phyloP scores from a whole-genome alignment of 495 filamentous ascomycete genomes.

The Mytilinidion resinicola region DNA sequence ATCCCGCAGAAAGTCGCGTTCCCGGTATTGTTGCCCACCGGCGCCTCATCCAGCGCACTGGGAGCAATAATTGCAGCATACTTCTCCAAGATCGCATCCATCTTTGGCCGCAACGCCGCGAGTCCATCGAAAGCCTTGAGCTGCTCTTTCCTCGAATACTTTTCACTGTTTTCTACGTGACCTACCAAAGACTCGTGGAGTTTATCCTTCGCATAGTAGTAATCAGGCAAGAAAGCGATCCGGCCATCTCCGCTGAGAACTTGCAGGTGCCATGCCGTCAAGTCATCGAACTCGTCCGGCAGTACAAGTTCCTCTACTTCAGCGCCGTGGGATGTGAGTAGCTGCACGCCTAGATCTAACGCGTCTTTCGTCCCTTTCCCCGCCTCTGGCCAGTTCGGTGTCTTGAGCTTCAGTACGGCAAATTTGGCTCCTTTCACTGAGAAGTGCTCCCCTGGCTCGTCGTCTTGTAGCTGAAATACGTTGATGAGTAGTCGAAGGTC shows the following conservation, averaged over 20 bases:
- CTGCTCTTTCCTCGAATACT: slow-evolving; percentile 37
- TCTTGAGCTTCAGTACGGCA: slow-evolving; percentile 45
- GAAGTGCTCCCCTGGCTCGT: slow-evolving; percentile 34
- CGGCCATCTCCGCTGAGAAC: slow-evolving; percentile 41
- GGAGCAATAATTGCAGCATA: slow-evolving; percentile 48
- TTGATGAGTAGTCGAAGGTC: slow-evolving; percentile 47
- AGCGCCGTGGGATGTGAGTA: slow-evolving; percentile 41
- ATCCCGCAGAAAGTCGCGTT: slow-evolving; percentile 37
- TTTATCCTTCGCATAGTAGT: slow-evolving; percentile 38
- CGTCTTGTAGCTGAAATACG: slow-evolving; percentile 46
- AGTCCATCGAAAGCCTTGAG: slow-evolving; percentile 42
- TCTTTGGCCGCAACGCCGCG: slow-evolving; percentile 42
- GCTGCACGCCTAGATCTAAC: slow-evolving; percentile 35
- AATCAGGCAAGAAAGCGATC: slow-evolving; percentile 43
- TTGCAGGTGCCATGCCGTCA: slow-evolving; percentile 39
- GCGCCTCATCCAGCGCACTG: slow-evolving; percentile 46
- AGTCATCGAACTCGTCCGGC: slow-evolving; percentile 40
- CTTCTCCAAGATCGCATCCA: slow-evolving; percentile 41
- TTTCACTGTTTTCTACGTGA: slow-evolving; percentile 41
- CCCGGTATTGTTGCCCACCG: slow-evolving; percentile 43
- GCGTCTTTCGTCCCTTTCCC: slow-evolving; percentile 43
- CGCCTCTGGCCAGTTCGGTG: slow-evolving; percentile 43
- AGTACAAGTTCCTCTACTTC: slow-evolving; percentile 44
- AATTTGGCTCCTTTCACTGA: slow-evolving; percentile 41
- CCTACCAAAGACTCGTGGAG: slow-evolving; percentile 35